phyloP scores from a whole-genome alignment of 2,329 filamentous ascomycete genomes.

The Colletotrichum theobromicola region DNA sequence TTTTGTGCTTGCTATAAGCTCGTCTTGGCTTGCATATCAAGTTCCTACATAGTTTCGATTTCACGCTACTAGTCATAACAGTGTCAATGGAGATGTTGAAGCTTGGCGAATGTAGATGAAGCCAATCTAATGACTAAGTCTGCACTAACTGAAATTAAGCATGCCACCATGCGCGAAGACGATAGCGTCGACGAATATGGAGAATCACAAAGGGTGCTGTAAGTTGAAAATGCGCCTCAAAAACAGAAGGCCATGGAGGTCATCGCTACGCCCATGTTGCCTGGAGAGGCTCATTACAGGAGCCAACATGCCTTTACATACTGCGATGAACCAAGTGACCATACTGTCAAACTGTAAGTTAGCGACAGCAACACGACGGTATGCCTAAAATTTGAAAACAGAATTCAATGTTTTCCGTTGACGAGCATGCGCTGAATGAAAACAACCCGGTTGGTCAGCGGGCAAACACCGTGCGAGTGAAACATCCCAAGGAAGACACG shows the following conservation, averaged over 20 bases:
- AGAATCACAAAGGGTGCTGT: background rate
- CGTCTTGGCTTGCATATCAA: background rate
- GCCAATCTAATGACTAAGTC: background rate
- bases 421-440: background rate
- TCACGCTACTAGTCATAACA: background rate
- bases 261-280: background rate
- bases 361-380: background rate
- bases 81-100: background rate
- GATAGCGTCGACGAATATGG: accelerated
- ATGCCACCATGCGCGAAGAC: accelerated
- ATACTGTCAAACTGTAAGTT: accelerated
- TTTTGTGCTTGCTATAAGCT: background rate
- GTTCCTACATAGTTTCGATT: background rate
- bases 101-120: background rate
- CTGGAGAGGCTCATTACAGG: accelerated
- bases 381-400: background rate
- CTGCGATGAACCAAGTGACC: no score
- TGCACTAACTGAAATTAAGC: accelerated
- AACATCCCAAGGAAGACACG: background rate
- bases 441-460: background rate
- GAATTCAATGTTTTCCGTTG: background rate
- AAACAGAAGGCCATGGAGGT: background rate
- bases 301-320: background rate
- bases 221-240: background rate
- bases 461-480: conserved; percentile 3